Conservation (phyloP, 2,329 filamentous ascomycete genomes). For the Sphaerostilbella broomeana region DNA sequence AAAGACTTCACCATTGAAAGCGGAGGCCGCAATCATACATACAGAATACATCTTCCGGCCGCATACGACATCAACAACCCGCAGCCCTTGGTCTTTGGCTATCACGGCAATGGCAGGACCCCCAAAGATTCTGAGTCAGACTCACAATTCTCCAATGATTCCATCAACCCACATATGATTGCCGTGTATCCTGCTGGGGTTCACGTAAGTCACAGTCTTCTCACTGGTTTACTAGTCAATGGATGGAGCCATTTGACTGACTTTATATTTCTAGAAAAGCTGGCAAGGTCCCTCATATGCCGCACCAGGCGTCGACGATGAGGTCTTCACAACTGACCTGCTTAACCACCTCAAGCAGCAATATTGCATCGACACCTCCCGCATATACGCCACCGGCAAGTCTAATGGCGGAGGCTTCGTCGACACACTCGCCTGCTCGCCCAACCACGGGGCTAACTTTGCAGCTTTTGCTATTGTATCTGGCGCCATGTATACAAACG, state of each 20-base stretch:
- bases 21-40: constrained; percentile 15
- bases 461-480: constrained; percentile 36
- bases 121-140: constrained; percentile 28
- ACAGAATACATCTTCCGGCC: constrained; percentile 19
- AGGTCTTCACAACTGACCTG: constrained; percentile 38
- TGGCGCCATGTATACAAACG: constrained; percentile 37
- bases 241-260: no score
- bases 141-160: constrained; percentile 31
- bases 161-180: constrained; percentile 31
- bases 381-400: constrained; percentile 37
- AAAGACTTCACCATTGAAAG: constrained; percentile 20
- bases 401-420: constrained; percentile 42
- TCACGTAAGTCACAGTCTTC: constrained; percentile 21
- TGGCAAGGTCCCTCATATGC: constrained; percentile 36
- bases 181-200: constrained; percentile 42
- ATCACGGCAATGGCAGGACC: constrained; percentile 36
- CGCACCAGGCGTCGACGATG: constrained; percentile 29
- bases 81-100: constrained; percentile 39
- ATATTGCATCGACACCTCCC: constrained; percentile 35
- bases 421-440: constrained; percentile 35
- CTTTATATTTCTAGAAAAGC: constrained; percentile 24
- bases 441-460: constrained; percentile 30
- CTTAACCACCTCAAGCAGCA: constrained; percentile 30
- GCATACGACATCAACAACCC: constrained; percentile 27
- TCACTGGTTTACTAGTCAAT: no score